Conservation (phyloP, 2,329 filamentous ascomycete species). For the Cytospora chrysosperma region DNA sequence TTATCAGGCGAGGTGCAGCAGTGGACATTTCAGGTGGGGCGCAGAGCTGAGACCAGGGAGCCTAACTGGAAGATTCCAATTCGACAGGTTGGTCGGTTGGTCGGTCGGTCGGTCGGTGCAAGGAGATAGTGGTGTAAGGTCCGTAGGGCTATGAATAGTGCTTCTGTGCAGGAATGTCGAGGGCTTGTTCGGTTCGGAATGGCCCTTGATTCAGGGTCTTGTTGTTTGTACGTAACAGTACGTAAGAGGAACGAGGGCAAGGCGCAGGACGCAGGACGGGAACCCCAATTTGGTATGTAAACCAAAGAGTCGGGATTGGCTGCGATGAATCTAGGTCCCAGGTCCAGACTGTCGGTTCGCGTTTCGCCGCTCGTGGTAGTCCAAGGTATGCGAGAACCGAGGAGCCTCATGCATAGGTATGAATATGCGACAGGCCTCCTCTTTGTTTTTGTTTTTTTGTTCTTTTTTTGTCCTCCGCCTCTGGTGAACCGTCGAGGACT, state of each 20-base stretch:
- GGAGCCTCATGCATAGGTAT: conserved; percentile 9
- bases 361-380: conserved; percentile 1
- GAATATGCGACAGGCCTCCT: neutral
- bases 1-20: conserved; percentile 8
- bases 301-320: conserved; percentile 14
- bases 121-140: neutral
- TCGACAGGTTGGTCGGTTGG: too few species aligned
- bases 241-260: conserved; percentile 28
- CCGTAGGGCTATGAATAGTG: conserved; percentile 18
- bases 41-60: conserved; percentile 5
- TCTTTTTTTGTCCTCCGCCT: too few species aligned
- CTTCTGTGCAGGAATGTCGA: neutral
- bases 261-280: conserved; percentile 11
- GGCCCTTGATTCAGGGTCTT: conserved; percentile 19
- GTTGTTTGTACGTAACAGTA: conserved; percentile 35
- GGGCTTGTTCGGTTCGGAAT: conserved; percentile 1
- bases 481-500: neutral
- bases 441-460: too few species aligned
- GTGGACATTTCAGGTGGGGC: conserved; percentile 24
- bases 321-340: conserved; percentile 10
- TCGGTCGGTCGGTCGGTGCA: too few species aligned
- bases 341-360: conserved; percentile 9
- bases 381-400: conserved; percentile 15
- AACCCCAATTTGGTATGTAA: conserved; percentile 1
- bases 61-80: conserved; percentile 19